These are phyloP conservation scores for Candida chauliodis DNA, from an alignment of 805 yeast genomes.

Conservation along the genomic window DNA sequence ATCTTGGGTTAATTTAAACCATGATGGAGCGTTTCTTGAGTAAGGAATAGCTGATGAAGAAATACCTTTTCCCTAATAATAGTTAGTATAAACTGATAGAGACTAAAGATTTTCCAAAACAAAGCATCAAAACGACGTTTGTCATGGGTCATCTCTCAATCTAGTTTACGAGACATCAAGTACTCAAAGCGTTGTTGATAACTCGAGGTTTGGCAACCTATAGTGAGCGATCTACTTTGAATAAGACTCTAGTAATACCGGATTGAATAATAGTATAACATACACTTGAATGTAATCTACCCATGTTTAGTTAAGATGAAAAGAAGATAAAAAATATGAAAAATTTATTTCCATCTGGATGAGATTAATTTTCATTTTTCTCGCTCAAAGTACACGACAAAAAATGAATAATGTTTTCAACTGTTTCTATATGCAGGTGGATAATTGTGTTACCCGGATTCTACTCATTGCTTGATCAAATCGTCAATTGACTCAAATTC, in stretches of 20 bases:
- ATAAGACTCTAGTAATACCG: constrained; percentile 18
- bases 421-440: constrained; percentile 1
- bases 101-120: neutral
- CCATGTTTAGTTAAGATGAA: constrained; percentile 69
- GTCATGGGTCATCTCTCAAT: neutral
- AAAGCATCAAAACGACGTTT: neutral
- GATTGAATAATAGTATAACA: neutral
- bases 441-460: constrained; percentile 2
- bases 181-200: constrained; percentile 17
- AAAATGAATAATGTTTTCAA: neutral
- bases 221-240: constrained; percentile 20
- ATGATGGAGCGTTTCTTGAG: constrained; percentile 97
- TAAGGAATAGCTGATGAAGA: constrained; percentile 98
- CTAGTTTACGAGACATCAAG: constrained; percentile 9
- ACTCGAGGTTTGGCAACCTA: constrained; percentile 9
- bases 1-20: constrained; percentile 97
- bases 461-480: constrained; percentile 9
- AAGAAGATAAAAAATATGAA: constrained; percentile 20
- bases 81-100: constrained; percentile 38
- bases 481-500: constrained; percentile 60
- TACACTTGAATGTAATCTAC: constrained; percentile 77
- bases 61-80: constrained; percentile 92
- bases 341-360: too few species aligned
- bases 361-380: too few species aligned
- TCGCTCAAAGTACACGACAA: too few species aligned